These are phyloP conservation scores for Yamadazyma mexicana DNA, from an alignment of 1,139 yeast genomes.

Conservation along the genomic window DNA sequence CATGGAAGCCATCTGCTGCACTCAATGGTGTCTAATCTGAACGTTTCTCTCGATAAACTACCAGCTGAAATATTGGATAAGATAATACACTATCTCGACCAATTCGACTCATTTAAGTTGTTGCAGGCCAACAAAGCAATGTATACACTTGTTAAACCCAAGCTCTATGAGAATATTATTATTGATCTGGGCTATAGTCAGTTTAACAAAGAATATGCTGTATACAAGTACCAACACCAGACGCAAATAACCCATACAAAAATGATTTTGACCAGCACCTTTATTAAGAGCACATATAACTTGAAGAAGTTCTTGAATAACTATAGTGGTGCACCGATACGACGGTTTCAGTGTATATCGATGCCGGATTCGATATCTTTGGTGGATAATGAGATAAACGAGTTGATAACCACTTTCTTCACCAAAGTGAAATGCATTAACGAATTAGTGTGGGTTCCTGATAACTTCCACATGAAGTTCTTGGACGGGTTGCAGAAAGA, in stretches of 20 bases:
- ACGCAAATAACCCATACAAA: constrained; percentile 5
- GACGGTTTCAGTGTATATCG: constrained; percentile 24
- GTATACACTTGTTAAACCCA: constrained; percentile 28
- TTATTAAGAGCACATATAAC: constrained; percentile 35
- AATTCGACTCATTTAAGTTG: constrained; percentile 40
- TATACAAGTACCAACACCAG: constrained; percentile 9
- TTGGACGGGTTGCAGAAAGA: constrained; percentile 23
- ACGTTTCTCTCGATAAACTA: constrained; percentile 12
- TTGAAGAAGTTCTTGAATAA: constrained; percentile 29
- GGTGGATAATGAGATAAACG: constrained; percentile 24
- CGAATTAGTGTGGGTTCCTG: constrained; percentile 35
- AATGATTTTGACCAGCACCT: constrained; percentile 19
- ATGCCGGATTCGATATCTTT: constrained; percentile 39
- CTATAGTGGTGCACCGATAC: constrained; percentile 12
- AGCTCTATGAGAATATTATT: constrained; percentile 39
- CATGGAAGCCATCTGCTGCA: neutral
- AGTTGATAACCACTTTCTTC: constrained; percentile 65
- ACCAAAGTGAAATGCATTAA: constrained; percentile 40
- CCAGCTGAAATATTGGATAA: constrained; percentile 39
- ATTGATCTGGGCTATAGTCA: constrained; percentile 39
- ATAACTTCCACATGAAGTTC: constrained; percentile 31
- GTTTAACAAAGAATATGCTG: constrained; percentile 32
- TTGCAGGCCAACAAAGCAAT: constrained; percentile 30
- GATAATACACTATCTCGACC: constrained; percentile 37
- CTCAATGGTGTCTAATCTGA: neutral